Evolutionary conservation across 2,329 filamentous ascomycete species (phyloP), one percentile per base, ranked within the genome.

Genomic region (Alternaria atra): DNA sequence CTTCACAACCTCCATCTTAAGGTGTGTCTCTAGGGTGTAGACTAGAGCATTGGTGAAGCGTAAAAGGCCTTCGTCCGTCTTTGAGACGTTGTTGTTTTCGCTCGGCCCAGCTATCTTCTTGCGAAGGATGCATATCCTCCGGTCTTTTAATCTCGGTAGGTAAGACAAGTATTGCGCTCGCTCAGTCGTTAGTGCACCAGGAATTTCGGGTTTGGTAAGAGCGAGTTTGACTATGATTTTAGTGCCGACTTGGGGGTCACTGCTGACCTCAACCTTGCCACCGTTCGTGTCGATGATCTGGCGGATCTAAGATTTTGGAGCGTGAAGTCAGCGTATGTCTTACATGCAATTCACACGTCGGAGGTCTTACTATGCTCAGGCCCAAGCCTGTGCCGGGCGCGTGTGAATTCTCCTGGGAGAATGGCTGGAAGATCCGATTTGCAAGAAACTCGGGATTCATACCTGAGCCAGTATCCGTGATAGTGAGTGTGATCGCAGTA

Each of bases 401-500:
- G 29, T 66, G 60, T 3, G 70, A 54, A 17, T 78, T 70, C 20
- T 79, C 77, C 48, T 80, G 77, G 2, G 72, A 66, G 17, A 80
- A 79, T 2, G 77, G 74, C 7, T 73, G 69, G 15, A 77, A 79
- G 1, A 72, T 60, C n/a, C 66, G 63, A 35, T 75, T 70, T 42
- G 72, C 65, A 1, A 79, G 69, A 35, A 76, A 80, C 6, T 64
- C 60, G 5, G 70, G 55, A n/a, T 69, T 73, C 70, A 80, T 80
- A 1, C 77, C 77, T 7, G 53, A 61, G 2, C 77, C 77, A 2
- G 76, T 69, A 43, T 79, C 77, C 3, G 66, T 70, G n/a, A 79
- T 64, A 4, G 69, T 73, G 4, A 89, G 61, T 13, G 66, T 67
- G 8, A 78, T 47, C 1, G 61, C 63, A 9, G 59, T 61, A 2